phyloP scores from a whole-genome alignment of 73 alveolate species.

The Tetrahymena thermophila region DNA sequence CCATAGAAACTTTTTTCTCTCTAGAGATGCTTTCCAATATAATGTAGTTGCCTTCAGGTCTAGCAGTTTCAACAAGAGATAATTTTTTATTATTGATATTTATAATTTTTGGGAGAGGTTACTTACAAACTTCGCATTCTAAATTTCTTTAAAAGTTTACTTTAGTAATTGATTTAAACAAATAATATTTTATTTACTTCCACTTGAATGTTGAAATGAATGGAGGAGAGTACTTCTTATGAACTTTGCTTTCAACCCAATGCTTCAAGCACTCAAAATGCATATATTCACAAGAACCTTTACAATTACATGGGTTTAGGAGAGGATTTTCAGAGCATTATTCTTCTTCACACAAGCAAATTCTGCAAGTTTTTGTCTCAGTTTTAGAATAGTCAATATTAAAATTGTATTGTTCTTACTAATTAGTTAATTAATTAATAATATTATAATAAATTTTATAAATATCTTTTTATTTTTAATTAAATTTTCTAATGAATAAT shows the following conservation, averaged over 20 bases:
- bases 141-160: background rate
- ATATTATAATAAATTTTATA: background rate
- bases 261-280: constrained; percentile 45
- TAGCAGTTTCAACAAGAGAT: background rate
- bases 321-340: constrained; percentile 32
- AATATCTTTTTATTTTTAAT: no score
- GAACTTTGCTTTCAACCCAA: constrained; percentile 45
- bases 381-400: background rate
- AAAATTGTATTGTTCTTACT: background rate
- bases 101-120: constrained; percentile 19
- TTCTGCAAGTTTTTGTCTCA: constrained; percentile 22
- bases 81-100: background rate
- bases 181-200: constrained; percentile 6
- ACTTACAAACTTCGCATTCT: constrained; percentile 36
- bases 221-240: background rate
- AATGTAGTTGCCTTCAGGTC: constrained; percentile 7
- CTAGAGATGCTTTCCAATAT: background rate
- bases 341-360: constrained; percentile 36
- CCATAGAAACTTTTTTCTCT: background rate
- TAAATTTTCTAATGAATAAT: background rate
- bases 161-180: background rate
- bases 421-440: background rate
- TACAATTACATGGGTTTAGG: constrained; percentile 46
- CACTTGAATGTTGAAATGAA: constrained; percentile 18
- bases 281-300: constrained; percentile 42